phyloP scores from a whole-genome alignment of 2,329 filamentous ascomycete species.

The Amylocarpus encephaloides region DNA sequence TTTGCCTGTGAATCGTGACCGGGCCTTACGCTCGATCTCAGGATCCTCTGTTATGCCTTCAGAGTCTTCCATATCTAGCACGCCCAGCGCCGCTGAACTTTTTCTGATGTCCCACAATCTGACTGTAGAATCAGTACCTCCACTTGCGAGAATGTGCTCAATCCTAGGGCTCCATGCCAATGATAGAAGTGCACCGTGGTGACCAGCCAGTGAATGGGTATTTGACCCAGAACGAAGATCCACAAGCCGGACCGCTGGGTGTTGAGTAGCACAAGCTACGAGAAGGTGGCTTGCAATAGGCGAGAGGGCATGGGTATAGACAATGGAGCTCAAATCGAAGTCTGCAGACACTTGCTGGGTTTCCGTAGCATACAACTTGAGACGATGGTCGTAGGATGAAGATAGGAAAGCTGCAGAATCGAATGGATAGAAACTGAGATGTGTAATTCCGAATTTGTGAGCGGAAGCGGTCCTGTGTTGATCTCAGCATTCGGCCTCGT shows the following conservation, averaged over 20 bases:
- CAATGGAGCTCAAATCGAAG: slow-evolving; percentile 61
- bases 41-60: slow-evolving; percentile 52
- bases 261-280: slow-evolving; percentile 82
- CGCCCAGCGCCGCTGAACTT: slow-evolving; percentile 67
- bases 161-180: slow-evolving; percentile 76
- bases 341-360: slow-evolving; percentile 54
- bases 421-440: slow-evolving; percentile 72
- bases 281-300: slow-evolving; percentile 66
- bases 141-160: slow-evolving; percentile 75
- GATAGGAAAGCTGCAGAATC: slow-evolving; percentile 70
- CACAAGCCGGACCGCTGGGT: slow-evolving; percentile 75
- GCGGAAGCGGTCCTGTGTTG: slow-evolving; percentile 27
- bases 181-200: slow-evolving; percentile 60
- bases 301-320: slow-evolving; percentile 75
- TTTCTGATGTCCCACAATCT: slow-evolving; percentile 84
- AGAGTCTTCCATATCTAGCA: slow-evolving; percentile 79
- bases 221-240: slow-evolving; percentile 77
- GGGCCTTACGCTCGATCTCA: slow-evolving; percentile 30
- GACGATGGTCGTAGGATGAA: slow-evolving; percentile 68
- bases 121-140: slow-evolving; percentile 76
- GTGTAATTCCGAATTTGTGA: slow-evolving; percentile 68
- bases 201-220: slow-evolving; percentile 64
- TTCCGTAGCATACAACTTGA: slow-evolving; percentile 69
- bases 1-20: slow-evolving; percentile 45
- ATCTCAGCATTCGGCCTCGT: slow-evolving; percentile 1